Conservation (phyloP, 805 yeast genomes). For the Nakazawaea peltata region DNA sequence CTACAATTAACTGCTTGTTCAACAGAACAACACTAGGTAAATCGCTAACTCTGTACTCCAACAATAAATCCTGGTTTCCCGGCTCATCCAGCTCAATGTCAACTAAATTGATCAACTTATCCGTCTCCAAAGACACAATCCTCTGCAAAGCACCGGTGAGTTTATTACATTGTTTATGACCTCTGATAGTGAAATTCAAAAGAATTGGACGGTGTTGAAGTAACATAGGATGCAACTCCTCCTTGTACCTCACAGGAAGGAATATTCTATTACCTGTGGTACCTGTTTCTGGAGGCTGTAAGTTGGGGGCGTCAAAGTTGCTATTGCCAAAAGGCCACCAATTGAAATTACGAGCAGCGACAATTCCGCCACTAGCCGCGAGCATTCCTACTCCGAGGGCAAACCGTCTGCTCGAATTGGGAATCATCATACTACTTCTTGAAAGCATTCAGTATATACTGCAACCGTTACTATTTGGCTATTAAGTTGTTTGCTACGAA, state of each 20-base stretch:
- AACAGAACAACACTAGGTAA: conserved; percentile 66
- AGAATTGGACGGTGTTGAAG: conserved; percentile 53
- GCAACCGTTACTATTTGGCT: too few relatives aligned
- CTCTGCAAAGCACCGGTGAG: conserved; percentile 55
- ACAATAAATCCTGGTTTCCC: conserved; percentile 50
- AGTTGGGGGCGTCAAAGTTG: conserved; percentile 15
- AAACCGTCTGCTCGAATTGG: too few relatives aligned
- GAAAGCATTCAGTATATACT: too few relatives aligned
- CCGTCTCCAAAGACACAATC: conserved; percentile 39
- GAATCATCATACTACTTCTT: too few relatives aligned
- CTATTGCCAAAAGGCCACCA: conserved; percentile 27
- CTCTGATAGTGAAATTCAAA: conserved; percentile 62
- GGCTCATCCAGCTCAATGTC: conserved; percentile 66
- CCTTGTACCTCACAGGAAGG: conserved; percentile 44
- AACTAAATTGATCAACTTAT: conserved; percentile 49
- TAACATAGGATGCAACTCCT: conserved; percentile 50
- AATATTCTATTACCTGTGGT: conserved; percentile 34
- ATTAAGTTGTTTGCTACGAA: too few relatives aligned
- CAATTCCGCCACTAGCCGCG: neutral
- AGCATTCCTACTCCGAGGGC: too few relatives aligned
- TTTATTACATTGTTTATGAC: conserved; percentile 53
- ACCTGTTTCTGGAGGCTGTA: conserved; percentile 28
- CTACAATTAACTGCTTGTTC: conserved; percentile 52
- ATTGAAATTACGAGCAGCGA: conserved; percentile 9
- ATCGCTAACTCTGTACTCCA: conserved; percentile 41